These are phyloP conservation scores for Phytopythium ostracodes DNA, from an alignment of 352 stramenopile genomes.

Conservation along the genomic window DNA sequence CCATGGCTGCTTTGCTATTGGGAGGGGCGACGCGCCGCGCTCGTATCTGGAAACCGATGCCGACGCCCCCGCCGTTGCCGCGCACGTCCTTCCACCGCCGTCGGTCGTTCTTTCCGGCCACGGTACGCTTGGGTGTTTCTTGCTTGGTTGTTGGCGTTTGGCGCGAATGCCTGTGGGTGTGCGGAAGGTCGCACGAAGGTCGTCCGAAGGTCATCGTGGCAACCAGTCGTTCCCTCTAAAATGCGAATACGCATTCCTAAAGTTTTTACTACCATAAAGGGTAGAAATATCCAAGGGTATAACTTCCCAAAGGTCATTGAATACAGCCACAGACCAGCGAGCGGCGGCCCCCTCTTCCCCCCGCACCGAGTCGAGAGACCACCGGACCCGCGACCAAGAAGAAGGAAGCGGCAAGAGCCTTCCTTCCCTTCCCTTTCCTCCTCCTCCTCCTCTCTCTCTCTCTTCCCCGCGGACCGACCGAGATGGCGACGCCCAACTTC, in stretches of 20 bases:
- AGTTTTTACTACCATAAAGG: background rate
- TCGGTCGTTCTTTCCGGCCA: background rate
- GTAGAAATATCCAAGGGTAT: background rate
- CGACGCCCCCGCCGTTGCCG: too few relatives aligned
- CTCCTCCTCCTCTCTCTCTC: background rate
- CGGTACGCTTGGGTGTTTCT: background rate
- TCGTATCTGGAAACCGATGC: too few relatives aligned
- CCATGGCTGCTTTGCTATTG: constrained; percentile 21
- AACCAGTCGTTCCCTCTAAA: constrained; percentile 10
- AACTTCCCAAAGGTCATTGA: background rate
- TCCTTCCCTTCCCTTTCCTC: constrained; percentile 4
- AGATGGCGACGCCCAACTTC: constrained; percentile 84
- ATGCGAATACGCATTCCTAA: constrained; percentile 5
- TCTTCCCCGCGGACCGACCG: background rate
- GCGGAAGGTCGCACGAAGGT: constrained; percentile 10
- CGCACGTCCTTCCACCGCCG: too few relatives aligned
- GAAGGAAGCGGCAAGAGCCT: background rate
- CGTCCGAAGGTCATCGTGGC: constrained; percentile 7
- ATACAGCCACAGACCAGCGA: background rate
- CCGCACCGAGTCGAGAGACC: constrained; percentile 6
- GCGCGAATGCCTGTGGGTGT: background rate
- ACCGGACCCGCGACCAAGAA: constrained; percentile 6
- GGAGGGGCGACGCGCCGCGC: background rate
- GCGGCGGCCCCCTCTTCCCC: background rate
- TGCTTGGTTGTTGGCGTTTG: background rate